A percentile compares a stretch with the other conserved stretches of the same genome.
Conservation (phyloP, 306 rosid species). For the Cucumis sativus region DNA sequence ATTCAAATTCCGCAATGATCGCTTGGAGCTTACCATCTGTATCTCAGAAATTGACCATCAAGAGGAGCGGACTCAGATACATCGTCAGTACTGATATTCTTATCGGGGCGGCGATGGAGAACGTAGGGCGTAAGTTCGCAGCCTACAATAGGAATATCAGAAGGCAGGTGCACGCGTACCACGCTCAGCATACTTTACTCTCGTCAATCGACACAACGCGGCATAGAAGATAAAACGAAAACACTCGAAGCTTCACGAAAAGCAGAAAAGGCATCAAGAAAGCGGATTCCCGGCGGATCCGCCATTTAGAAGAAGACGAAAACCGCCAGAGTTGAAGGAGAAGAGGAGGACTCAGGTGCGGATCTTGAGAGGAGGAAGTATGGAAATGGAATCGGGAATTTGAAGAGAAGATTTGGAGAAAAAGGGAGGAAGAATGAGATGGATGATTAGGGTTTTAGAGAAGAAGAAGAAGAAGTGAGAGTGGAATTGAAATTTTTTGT, state of each 20-base stretch:
- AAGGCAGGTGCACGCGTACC: constrained; percentile 89
- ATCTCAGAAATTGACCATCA: constrained; percentile 77
- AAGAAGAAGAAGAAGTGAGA: constrained; percentile 29
- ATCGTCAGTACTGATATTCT: constrained; percentile 43
- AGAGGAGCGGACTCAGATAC: constrained; percentile 63
- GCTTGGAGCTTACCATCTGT: constrained; percentile 60
- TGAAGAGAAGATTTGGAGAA: constrained; percentile 6
- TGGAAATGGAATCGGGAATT: constrained; percentile 13
- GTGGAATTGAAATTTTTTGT: constrained; percentile 19
- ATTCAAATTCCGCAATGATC: background rate
- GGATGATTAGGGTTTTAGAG: constrained; percentile 77
- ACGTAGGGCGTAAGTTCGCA: constrained; percentile 96
- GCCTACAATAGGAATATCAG: constrained; percentile 97
- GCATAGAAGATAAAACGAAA: constrained; percentile 13
- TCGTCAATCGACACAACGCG: constrained; percentile 28
- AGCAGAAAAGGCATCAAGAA: constrained; percentile 14
- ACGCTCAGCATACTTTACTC: constrained; percentile 91
- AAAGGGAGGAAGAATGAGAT: constrained; percentile 1
- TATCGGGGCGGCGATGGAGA: constrained; percentile 65
- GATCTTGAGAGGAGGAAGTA: constrained; percentile 24
- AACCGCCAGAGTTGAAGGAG: constrained; percentile 61
- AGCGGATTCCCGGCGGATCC: constrained; percentile 81
- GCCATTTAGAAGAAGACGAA: constrained; percentile 54
- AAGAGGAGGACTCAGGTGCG: constrained; percentile 3
- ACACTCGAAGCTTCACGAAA: constrained; percentile 15